Conservation (phyloP, 2,329 filamentous ascomycete genomes). For the Tolypocladium nubicola region DNA sequence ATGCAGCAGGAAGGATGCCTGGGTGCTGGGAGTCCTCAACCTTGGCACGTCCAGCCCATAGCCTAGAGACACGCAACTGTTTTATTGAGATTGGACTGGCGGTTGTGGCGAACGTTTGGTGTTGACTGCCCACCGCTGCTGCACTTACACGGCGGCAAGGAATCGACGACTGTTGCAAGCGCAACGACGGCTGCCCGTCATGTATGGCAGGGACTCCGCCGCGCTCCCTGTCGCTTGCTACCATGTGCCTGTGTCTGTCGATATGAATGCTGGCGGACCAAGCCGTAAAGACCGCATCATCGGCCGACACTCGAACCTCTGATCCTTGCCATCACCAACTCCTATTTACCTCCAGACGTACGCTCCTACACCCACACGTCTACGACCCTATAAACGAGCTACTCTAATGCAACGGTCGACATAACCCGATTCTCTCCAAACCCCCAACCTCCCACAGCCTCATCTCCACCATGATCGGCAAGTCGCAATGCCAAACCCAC, state of each 20-base stretch:
- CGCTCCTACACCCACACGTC: no score
- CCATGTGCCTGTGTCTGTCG: no score
- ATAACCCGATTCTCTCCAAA: neutral
- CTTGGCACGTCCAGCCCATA: neutral
- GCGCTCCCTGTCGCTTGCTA: no score
- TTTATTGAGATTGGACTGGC: neutral
- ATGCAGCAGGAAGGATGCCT: neutral
- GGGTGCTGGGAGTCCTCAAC: neutral
- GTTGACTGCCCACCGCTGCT: neutral
- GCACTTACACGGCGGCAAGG: neutral
- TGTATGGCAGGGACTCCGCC: no score
- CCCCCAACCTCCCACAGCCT: neutral
- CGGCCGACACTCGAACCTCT: no score
- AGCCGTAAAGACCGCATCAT: neutral
- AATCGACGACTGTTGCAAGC: neutral
- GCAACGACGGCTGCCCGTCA: neutral
- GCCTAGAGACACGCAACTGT: neutral
- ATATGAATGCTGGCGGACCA: no score
- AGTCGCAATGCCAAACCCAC: constrained; percentile 16
- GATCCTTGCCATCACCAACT: no score
- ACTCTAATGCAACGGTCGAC: neutral
- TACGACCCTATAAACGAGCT: no score
- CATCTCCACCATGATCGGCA: constrained; percentile 10
- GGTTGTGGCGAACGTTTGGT: neutral
- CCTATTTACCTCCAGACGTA: no score